Evolutionary conservation across 805 yeast genomes (phyloP).

Genomic region (Candida endomychidarum): DNA sequence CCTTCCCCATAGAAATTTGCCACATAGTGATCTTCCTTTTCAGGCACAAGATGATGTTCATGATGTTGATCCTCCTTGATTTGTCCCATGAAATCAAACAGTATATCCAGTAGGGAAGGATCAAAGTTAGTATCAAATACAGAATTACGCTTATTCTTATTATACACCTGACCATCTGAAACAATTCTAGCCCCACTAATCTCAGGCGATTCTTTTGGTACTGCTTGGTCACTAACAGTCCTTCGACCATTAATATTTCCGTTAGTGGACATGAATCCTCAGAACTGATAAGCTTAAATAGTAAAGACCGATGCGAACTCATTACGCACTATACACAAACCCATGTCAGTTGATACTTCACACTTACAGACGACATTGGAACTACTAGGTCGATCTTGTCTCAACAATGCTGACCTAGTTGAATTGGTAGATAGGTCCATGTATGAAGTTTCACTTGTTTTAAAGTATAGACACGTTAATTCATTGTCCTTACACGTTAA

Average conservation of each 20-base stretch:
- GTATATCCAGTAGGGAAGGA: constrained; percentile 12
- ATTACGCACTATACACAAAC: no score
- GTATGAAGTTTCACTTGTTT: constrained; percentile 1
- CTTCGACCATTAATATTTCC: constrained; percentile 2
- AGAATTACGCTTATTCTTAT: constrained; percentile 11
- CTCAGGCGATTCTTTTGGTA: background rate
- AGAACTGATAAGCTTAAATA: no score
- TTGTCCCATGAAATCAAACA: constrained; percentile 8
- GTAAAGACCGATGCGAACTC: no score
- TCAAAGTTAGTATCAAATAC: constrained; percentile 19
- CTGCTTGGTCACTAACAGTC: constrained; percentile 5
- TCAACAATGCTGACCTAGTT: constrained; percentile 1
- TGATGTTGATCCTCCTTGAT: background rate
- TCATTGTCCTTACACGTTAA: background rate
- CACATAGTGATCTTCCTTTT: background rate
- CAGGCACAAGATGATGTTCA: no score
- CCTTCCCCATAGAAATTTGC: no score
- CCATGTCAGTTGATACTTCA: background rate
- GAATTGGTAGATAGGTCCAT: constrained; percentile 4
- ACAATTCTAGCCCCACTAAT: constrained; percentile 7
- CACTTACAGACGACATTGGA: background rate
- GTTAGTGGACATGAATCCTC: background rate
- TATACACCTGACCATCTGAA: constrained; percentile 15
- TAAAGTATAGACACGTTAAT: constrained; percentile 3
- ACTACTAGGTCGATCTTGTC: background rate